Evolutionary conservation across 2,329 filamentous ascomycete species (phyloP).

Genomic region (Phoma herbarum): DNA sequence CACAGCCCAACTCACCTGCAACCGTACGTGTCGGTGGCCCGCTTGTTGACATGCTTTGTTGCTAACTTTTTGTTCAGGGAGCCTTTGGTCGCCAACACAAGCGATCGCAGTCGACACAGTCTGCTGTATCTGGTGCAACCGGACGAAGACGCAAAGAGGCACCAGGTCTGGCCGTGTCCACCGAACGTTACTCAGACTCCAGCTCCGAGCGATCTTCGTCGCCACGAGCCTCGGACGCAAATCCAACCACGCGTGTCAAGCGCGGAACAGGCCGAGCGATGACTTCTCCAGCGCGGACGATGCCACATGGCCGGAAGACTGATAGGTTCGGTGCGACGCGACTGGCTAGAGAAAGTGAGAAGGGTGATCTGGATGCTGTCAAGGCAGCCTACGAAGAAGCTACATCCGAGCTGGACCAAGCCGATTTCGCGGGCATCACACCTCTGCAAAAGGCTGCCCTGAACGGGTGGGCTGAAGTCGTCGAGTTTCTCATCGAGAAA

Average conservation of each 20-base stretch:
- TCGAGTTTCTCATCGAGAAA: slow-evolving; percentile 83
- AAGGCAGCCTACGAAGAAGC: slow-evolving; percentile 78
- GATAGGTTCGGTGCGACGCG: slow-evolving; percentile 93
- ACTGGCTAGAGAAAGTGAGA: slow-evolving; percentile 87
- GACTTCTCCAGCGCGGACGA: slow-evolving; percentile 62
- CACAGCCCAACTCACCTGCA: slow-evolving; percentile 47
- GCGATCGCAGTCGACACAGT: slow-evolving; percentile 52
- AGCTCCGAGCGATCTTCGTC: slow-evolving; percentile 51
- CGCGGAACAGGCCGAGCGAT: slow-evolving; percentile 69
- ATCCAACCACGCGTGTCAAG: slow-evolving; percentile 61
- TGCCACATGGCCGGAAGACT: slow-evolving; percentile 84
- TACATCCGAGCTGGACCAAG: slow-evolving; percentile 86
- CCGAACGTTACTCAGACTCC: slow-evolving; percentile 48
- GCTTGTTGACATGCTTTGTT: not conserved
- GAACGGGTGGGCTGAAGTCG: slow-evolving; percentile 85
- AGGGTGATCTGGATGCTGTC: slow-evolving; percentile 81
- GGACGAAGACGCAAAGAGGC: slow-evolving; percentile 49
- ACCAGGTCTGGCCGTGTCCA: slow-evolving; percentile 41
- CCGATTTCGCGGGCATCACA: slow-evolving; percentile 95
- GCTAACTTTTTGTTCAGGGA: slow-evolving; percentile 21
- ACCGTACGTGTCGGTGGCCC: slow-evolving; percentile 20
- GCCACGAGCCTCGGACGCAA: slow-evolving; percentile 43
- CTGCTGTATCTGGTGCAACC: slow-evolving; percentile 38
- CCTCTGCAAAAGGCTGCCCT: slow-evolving; percentile 92
- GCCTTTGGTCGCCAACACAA: slow-evolving; percentile 48